Evolutionary conservation across 768 basidiomycete species (phyloP), one percentile per base, ranked within the genome.

Genomic region (Hypholoma sublateritium): DNA sequence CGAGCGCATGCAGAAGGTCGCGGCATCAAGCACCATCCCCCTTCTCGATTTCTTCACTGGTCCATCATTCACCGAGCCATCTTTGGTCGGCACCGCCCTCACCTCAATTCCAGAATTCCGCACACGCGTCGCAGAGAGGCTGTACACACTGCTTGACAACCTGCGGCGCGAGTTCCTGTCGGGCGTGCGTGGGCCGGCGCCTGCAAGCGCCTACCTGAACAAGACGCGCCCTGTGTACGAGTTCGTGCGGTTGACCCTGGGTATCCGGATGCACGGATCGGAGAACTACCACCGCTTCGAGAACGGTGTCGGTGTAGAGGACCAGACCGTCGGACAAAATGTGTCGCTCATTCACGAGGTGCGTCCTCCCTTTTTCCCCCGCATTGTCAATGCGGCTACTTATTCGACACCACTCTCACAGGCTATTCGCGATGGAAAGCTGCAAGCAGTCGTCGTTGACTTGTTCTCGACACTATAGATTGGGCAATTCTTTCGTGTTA

Each of bases 301-400:
- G 59, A 80, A 81, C 52, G 88, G 90, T 7, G 77, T 87, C 25
- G 86, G 84, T 11, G 78, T 84, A 11, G 85, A 87, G 49, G 87
- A 91, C 45, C 77, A 75, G 36, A 88, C 87, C 9, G 69, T 87
- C 45, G 93, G 93, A 4, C 80, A 87, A 65, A 83, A 85, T 61
- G 79, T 93, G 7, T 81, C 87, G 2, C 72, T 84, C 39, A 91
- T 95, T 52, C 86, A 91, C 56, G 93, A 95, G 79, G 88, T 76
- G 59, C 49, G 72, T 76, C 55, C 78, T 74, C 49, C 50, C 55
- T 53, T 65, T 34, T 24, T 41, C n/a, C 21, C 45, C 14, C 17
- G 19, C 19, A 46, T 4, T 14, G n/a, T 36, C 1, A 12, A 22
- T 43, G 36, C 50, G 2, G 17, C 42, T 47, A 52, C 21, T 50